Evolutionary conservation across 192 early-diverging fungal species (phyloP), one percentile per base, ranked within the genome.

Genomic region (Coemansia sp.): DNA sequence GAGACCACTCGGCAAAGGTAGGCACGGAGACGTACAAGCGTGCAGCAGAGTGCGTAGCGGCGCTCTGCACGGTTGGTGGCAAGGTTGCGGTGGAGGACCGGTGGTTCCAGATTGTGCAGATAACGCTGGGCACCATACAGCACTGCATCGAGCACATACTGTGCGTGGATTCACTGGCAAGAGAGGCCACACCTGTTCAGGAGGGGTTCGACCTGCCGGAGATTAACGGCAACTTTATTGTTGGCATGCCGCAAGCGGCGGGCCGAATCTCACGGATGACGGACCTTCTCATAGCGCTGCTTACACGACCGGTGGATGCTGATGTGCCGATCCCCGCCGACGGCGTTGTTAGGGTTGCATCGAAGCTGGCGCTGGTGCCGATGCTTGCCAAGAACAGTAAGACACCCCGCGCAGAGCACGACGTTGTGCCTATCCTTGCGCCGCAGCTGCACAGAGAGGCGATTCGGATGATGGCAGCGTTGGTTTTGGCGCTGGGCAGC

Each of bases 201-300:
- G 9, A 48, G 14, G 9, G 23, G n/a, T 72, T 72, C 55, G 40
- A 56, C 13, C 42, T 81, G n/a, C 52, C 74, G 0, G 40, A 11
- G 11, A 50, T 76, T 31, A 53, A 67, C 17, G 66, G 57, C 36
- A 53, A 76, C 36, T 76, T 72, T 62, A 48, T 55, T 6, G 61
- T 58, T n/a, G 65, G 69, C 9, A 64, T 81, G 10, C 79, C 79
- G 42, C 72, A 72, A 59, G 74, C 74, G 6, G 65, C 66, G n/a
- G 74, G 76, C 37, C 74, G 72, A 42, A 76, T 81, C 14, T 20
- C 63, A 0, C 55, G 63, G 7, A 81, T 81, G 79, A 22, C 57
- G 0, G 69, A 73, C 10, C 50, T 81, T 30, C 14, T 76, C 1
- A 22, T 70, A 53, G 68, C 69, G n/a, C 59, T 81, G 47, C 61